Conservation (phyloP, 495 filamentous ascomycete genomes). For the Polyplosphaeria fusca region DNA sequence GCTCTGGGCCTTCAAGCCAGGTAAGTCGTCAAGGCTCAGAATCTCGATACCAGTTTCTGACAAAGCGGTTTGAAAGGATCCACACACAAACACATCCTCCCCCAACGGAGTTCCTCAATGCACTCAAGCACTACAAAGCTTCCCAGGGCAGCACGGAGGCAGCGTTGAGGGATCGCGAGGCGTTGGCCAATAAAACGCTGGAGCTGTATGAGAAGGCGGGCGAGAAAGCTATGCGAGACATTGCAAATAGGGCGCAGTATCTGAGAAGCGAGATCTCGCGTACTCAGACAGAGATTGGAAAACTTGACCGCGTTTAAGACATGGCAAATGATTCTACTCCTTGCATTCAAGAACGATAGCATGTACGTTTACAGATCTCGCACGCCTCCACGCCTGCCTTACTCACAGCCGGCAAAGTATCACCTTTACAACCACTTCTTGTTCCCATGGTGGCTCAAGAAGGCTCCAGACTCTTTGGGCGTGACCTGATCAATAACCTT, state of each 20-base stretch:
- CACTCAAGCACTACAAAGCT: constrained; percentile 54
- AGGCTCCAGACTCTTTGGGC: constrained; percentile 23
- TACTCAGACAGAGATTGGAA: constrained; percentile 36
- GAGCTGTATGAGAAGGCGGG: constrained; percentile 35
- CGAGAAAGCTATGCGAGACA: constrained; percentile 36
- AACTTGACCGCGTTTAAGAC: constrained; percentile 26
- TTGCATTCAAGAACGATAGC: too few species aligned
- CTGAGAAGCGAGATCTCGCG: constrained; percentile 36
- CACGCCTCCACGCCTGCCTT: too few species aligned
- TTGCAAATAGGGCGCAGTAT: constrained; percentile 34
- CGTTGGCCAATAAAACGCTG: constrained; percentile 32
- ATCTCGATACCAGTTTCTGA: too few species aligned
- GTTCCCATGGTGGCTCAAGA: constrained; percentile 31
- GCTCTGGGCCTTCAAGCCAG: constrained; percentile 53
- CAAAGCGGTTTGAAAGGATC: too few species aligned
- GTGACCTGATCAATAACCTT: constrained; percentile 26
- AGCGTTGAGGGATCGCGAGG: constrained; percentile 25
- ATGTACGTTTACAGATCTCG: too few species aligned
- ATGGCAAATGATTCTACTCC: not conserved
- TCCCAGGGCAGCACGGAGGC: constrained; percentile 43
- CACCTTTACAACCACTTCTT: constrained; percentile 30
- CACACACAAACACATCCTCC: constrained; percentile 26
- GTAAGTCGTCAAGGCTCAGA: constrained; percentile 45
- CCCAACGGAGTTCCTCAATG: constrained; percentile 50
- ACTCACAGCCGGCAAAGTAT: too few species aligned